Evolutionary conservation across 495 filamentous ascomycete genomes (phyloP).

Genomic region (Elasticomyces elasticus): DNA sequence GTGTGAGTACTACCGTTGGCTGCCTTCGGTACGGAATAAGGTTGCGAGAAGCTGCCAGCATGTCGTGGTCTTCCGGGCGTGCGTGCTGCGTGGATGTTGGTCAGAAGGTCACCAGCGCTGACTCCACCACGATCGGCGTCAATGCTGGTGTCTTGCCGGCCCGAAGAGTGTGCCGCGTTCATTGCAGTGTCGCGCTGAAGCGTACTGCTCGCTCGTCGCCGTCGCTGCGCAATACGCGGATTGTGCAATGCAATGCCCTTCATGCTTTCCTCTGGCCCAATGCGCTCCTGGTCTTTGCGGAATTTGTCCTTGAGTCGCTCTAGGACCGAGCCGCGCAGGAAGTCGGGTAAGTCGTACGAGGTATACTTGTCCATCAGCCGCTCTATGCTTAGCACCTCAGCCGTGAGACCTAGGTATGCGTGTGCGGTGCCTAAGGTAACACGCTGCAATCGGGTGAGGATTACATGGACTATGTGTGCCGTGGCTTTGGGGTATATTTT

Average conservation of each 20-base stretch:
- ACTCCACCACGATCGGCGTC: conserved; percentile 22
- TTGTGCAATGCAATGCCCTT: conserved; percentile 98
- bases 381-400: conserved; percentile 84
- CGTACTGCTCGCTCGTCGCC: conserved; percentile 57
- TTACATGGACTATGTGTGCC: conserved; percentile 94
- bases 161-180: conserved; percentile 36
- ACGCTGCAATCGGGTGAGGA: conserved; percentile 82
- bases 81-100: conserved; percentile 48
- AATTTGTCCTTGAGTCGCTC: conserved; percentile 92
- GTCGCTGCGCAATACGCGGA: conserved; percentile 50
- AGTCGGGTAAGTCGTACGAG: conserved; percentile 81
- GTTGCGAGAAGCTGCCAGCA: conserved; percentile 33
- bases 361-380: conserved; percentile 87
- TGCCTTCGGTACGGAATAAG: conserved; percentile 28
- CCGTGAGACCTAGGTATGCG: conserved; percentile 82
- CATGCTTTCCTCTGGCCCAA: conserved; percentile 70
- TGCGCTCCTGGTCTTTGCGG: conserved; percentile 68
- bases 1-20: conserved; percentile 31
- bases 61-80: conserved; percentile 31
- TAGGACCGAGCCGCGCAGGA: conserved; percentile 73
- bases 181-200: conserved; percentile 74
- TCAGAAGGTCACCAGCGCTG: conserved; percentile 58
- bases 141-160: conserved; percentile 6
- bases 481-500: conserved; percentile 91
- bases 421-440: conserved; percentile 92